Conservation (phyloP, 164 flowering plant species). For the Protea cynaroides region DNA sequence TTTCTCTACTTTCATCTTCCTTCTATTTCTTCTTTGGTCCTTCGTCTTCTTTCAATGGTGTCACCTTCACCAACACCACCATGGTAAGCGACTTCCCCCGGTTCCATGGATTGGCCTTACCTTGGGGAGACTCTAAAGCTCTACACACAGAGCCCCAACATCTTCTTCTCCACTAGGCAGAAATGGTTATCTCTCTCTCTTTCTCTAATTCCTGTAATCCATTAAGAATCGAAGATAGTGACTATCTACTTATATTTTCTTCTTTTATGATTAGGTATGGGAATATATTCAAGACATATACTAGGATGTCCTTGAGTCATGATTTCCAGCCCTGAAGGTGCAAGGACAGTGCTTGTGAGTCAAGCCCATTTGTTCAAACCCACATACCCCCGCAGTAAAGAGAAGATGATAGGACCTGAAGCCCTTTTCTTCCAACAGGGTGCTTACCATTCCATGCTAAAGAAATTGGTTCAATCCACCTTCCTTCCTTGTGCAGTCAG, state of each 20-base stretch:
- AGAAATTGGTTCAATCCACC: slow-evolving; percentile 65
- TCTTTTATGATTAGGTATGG: too few relatives aligned
- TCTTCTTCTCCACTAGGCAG: slow-evolving; percentile 60
- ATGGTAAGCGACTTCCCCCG: slow-evolving; percentile 58
- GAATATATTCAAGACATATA: slow-evolving; percentile 76
- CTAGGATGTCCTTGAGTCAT: slow-evolving; percentile 91
- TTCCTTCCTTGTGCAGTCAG: slow-evolving; percentile 55
- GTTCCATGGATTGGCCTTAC: slow-evolving; percentile 94
- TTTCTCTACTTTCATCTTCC: not conserved
- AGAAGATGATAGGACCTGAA: slow-evolving; percentile 70
- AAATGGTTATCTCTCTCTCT: too few relatives aligned
- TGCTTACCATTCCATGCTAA: slow-evolving; percentile 56
- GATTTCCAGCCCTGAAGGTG: slow-evolving; percentile 78
- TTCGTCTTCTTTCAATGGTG: slow-evolving; percentile 14
- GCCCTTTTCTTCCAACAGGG: slow-evolving; percentile 92
- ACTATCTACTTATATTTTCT: too few relatives aligned
- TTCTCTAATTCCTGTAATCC: too few relatives aligned
- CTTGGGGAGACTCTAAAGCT: slow-evolving; percentile 78
- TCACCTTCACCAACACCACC: not conserved
- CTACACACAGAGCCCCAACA: slow-evolving; percentile 64
- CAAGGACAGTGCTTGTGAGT: slow-evolving; percentile 51
- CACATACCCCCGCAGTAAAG: slow-evolving; percentile 73
- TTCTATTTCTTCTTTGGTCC: not conserved
- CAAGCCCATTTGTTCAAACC: slow-evolving; percentile 65
- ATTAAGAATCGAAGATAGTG: too few relatives aligned